A percentile compares a stretch with the other conserved stretches of the same genome.
phyloP scores from a whole-genome alignment of 2,329 filamentous ascomycete species.

The Xylaria sp. region DNA sequence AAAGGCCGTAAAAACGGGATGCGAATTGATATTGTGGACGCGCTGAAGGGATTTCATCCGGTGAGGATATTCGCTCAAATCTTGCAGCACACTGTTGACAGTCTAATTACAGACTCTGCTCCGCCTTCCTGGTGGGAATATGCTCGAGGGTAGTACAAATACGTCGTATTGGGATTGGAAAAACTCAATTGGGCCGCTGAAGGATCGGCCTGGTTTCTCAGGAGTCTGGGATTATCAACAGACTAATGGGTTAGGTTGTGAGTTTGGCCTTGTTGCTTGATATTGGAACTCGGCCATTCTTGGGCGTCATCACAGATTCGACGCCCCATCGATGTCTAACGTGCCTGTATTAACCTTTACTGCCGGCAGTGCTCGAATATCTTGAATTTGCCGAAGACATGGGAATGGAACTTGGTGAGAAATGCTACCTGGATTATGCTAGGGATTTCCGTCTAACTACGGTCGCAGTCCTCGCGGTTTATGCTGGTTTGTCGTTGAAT shows the following conservation, averaged over 20 bases:
- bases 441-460: conserved; percentile 17
- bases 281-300: background rate
- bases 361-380: conserved; percentile 63
- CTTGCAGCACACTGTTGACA: conserved; percentile 12
- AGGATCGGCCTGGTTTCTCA: conserved; percentile 64
- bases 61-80: conserved; percentile 46
- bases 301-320: background rate
- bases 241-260: conserved; percentile 67
- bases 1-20: conserved; percentile 68
- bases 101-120: conserved; percentile 59
- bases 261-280: conserved; percentile 5
- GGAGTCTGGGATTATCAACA: conserved; percentile 70
- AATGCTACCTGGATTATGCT: background rate
- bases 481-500: conserved; percentile 66
- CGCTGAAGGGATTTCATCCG: conserved; percentile 63
- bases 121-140: conserved; percentile 74
- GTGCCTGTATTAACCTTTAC: background rate
- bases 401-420: conserved; percentile 61
- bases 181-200: conserved; percentile 64
- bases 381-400: conserved; percentile 70
- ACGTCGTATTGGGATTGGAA: conserved; percentile 63
- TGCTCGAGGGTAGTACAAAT: conserved; percentile 62
- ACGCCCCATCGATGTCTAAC: background rate
- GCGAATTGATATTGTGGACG: conserved; percentile 64
- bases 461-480: conserved; percentile 64